Evolutionary conservation across 805 yeast genomes (phyloP).

Genomic region (Lachancea quebecensis): DNA sequence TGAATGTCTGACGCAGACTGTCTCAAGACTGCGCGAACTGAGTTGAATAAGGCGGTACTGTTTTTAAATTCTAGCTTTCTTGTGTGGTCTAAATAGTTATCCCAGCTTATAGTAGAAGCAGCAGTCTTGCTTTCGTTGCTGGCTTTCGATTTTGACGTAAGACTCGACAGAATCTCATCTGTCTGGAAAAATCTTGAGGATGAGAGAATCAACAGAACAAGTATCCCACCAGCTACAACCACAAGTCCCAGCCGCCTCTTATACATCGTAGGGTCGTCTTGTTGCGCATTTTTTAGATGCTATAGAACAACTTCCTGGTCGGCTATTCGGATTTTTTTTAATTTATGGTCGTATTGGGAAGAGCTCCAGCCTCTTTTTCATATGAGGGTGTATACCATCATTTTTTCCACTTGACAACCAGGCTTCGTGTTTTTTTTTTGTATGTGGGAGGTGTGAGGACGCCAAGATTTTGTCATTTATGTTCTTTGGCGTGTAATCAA

Average conservation of each 20-base stretch:
- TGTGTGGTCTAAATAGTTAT: slow-evolving; percentile 21
- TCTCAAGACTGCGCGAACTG: slow-evolving; percentile 46
- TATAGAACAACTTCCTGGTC: no score
- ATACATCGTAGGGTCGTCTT: not conserved
- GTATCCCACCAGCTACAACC: not conserved
- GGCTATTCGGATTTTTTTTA: no score
- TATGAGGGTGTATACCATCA: no score
- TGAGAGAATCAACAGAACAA: not conserved
- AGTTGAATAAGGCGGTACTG: slow-evolving; percentile 50
- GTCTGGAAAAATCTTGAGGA: not conserved
- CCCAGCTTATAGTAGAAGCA: slow-evolving; percentile 7
- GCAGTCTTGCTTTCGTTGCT: not conserved
- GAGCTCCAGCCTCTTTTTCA: no score
- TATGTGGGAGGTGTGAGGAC: no score
- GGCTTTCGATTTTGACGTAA: not conserved
- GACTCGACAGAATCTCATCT: not conserved
- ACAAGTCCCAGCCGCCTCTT: not conserved
- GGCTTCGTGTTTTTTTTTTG: no score
- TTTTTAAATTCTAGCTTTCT: slow-evolving; percentile 38
- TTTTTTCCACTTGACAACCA: no score
- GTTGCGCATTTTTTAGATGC: no score
- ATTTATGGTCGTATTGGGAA: no score
- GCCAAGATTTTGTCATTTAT: no score
- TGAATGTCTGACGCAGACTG: slow-evolving; percentile 45
- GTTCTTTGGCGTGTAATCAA: no score